Conservation (phyloP, 2,329 filamentous ascomycete genomes). For the Trichophyton verrucosum region DNA sequence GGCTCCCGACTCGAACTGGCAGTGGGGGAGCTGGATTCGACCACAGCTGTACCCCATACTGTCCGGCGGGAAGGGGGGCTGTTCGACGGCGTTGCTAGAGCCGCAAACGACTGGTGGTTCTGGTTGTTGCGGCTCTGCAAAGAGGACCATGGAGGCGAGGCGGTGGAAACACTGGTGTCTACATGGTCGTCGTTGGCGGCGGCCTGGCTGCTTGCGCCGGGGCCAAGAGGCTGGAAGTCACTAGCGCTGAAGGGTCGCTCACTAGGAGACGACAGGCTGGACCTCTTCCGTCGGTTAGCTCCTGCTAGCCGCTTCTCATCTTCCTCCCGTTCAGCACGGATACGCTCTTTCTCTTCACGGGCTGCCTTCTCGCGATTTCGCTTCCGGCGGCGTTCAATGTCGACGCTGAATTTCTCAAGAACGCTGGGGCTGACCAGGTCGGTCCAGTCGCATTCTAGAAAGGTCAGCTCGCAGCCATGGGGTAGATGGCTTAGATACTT, state of each 20-base stretch:
- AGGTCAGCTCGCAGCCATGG: slow-evolving; percentile 79
- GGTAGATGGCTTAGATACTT: slow-evolving; percentile 83
- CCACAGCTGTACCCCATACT: slow-evolving; percentile 77
- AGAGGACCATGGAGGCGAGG: slow-evolving; percentile 32
- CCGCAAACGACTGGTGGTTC: slow-evolving; percentile 33
- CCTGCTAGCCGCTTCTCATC: slow-evolving; percentile 52
- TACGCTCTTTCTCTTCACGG: slow-evolving; percentile 72
- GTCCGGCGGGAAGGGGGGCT: slow-evolving; percentile 66
- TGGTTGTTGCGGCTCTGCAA: slow-evolving; percentile 26
- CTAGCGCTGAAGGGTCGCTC: slow-evolving; percentile 43
- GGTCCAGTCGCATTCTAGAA: slow-evolving; percentile 90
- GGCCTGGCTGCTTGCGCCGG: slow-evolving; percentile 18
- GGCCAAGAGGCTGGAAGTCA: slow-evolving; percentile 52
- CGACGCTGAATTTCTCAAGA: slow-evolving; percentile 60
- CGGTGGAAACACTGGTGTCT: slow-evolving; percentile 25
- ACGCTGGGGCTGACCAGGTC: slow-evolving; percentile 68
- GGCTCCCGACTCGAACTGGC: slow-evolving; percentile 9
- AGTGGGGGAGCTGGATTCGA: slow-evolving; percentile 47
- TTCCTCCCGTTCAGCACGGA: slow-evolving; percentile 70
- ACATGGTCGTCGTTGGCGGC: slow-evolving; percentile 17
- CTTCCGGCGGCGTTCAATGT: slow-evolving; percentile 62
- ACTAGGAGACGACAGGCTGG: slow-evolving; percentile 33
- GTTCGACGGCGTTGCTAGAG: slow-evolving; percentile 63
- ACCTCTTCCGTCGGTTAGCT: slow-evolving; percentile 50
- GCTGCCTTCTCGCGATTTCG: slow-evolving; percentile 70